phyloP scores from a whole-genome alignment of 345 rosid genomes.

The Eutrema yunnanense region DNA sequence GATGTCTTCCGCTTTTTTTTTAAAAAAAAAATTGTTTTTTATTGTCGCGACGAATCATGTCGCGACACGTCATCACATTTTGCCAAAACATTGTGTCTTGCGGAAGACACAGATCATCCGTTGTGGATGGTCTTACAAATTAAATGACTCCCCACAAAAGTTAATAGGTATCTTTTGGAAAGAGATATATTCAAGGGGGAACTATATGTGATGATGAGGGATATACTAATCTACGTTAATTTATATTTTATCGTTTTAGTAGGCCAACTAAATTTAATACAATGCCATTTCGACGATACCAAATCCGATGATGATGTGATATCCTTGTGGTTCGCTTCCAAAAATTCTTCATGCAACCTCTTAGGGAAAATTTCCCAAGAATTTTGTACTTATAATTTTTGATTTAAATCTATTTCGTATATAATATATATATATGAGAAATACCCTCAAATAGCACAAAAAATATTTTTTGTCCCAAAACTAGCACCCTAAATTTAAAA shows the following conservation, averaged over 20 bases:
- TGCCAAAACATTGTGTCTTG: too few species aligned
- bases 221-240: background rate
- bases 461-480: too few species aligned
- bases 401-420: background rate
- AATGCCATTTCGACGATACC: background rate
- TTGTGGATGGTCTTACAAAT: too few species aligned
- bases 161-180: background rate
- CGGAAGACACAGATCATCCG: too few species aligned
- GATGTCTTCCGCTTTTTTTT: too few species aligned
- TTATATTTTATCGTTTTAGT: background rate
- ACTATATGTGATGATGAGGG: background rate
- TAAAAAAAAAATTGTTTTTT: too few species aligned
- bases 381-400: background rate
- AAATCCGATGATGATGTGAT: background rate
- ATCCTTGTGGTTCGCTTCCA: background rate
- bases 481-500: too few species aligned
- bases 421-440: background rate
- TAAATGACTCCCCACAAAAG: background rate
- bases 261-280: background rate
- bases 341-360: background rate
- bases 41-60: too few species aligned
- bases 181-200: background rate
- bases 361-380: background rate
- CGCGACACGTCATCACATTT: too few species aligned
- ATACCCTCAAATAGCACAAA: too few species aligned